Evolutionary conservation across 306 rosid genomes (phyloP), one percentile per base, ranked within the genome.

Genomic region (Gynostemma pentaphyllum): DNA sequence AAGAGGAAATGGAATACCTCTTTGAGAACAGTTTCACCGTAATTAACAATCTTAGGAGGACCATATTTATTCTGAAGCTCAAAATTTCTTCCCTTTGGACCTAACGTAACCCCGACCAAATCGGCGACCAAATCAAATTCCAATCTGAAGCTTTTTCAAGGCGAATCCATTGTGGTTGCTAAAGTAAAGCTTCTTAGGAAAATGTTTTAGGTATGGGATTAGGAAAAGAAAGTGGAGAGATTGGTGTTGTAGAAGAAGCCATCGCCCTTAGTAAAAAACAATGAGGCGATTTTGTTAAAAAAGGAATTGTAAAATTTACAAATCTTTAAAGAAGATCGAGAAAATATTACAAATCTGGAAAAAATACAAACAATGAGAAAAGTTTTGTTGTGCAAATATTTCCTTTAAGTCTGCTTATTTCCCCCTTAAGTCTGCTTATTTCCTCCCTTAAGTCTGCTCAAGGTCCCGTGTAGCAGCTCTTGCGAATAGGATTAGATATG

Each of bases 41-140:
- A 96, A 74, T 91, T 88, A 12, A 91, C 96, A 4, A 91, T 91
- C 83, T 80, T 91, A 26, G 98, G 98, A 26, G 95, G 96, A 2
- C 96, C 98, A 76, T 85, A 91, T 77, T 83, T 91, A 59, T 81
- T 88, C 28, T 80, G 85, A 65, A 91, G 82, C 73, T 88, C 92
- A 29, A 88, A 95, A 79, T 91, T 91, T 72, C 96, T 91, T 13
- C 98, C 96, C 68, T 86, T 88, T 47, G 95, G 96, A 23, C 96
- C 96, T 81, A 91, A 78, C 66, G 96, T 91, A 21, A 91, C 92
- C 59, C 98, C 96, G 70, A 91, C 82, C 50, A 88, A 78, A 69
- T 83, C 82, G 10, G 98, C 98, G 68, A 85, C 92, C 77, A 82
- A 34, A 47, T 88, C 77, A n/a, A 80, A 88, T 96, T 23, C 96